Base-by-base conservation (phyloP, 345 rosid species). In the Lepidium aucheri region DNA sequence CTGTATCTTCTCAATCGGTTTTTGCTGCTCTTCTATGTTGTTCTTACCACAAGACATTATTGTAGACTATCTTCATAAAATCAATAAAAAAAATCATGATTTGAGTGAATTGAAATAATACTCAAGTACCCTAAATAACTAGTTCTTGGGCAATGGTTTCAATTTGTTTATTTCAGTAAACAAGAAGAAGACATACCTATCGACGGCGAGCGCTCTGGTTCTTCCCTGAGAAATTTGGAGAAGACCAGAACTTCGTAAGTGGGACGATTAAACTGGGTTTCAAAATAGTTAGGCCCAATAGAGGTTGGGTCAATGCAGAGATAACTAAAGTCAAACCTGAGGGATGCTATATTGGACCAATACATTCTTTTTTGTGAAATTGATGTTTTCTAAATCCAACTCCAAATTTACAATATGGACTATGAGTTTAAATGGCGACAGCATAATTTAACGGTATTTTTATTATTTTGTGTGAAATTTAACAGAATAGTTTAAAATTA, bases 1-100 rank as follows among this genome's bases (percentile, higher is more conserved):
- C 78, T 86, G 95, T 52, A 89, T 28, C 71, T 79, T 81, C 38
- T 70, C 82, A 5, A 74, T 17, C 16, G 74, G 42, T 34, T 69
- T 71, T 35, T 65, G 78, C 67, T 68, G 76, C 56, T 81, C 85
- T 65, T 34, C 65, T 26, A 64, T 8, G 18, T 54, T 63, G 20
- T 60, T 42, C 39, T 40, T 8, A 58, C 60, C 49, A 15, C 82
- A 80, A 12, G 82, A 77, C 86, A 82, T 82, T 36, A 17, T 45
- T 43, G 41, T 26, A n/a, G 14, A 9, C 61, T 45, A 36, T 60
- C 52, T 44, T 61, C 60, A 26, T 1, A 44, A 26, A 8, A 33
- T 15, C 46, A 54, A 33, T 7, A 6, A 32, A 52, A 0, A 17
- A 0, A 17, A 1, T 36, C 47, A 38, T 14, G 20, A 36, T 22